Evolutionary conservation across 495 filamentous ascomycete species (phyloP), one percentile per base, ranked within the genome.

Genomic region (Neurospora sp.): DNA sequence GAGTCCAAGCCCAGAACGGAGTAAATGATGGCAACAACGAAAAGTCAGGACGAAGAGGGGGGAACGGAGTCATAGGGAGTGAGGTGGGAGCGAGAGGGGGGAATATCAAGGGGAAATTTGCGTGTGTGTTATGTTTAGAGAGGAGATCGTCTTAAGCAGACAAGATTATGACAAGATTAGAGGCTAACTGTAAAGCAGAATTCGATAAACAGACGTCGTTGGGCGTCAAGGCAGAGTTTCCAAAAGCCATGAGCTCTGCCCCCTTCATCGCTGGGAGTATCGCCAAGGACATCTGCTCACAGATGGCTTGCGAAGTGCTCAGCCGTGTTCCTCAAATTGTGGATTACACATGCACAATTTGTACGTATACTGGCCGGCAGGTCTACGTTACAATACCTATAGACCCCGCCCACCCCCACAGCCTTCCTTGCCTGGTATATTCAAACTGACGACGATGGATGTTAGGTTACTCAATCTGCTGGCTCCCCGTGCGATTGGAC

Each of bases 181-280:
- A 81, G 35, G 76, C 69, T 22, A 69, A 39, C 16, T n/a, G 7
- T n/a, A 14, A 8, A 11, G 35, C 74, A 92, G 91, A 94, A 83
- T 94, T 94, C 78, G 91, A 93, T 80, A 94, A 94, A 79, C 87
- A 89, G 65, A 94, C 92, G 5, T 86, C 88, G 3, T 82, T 94
- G 41, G 86, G 89, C n/a, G 85, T 87, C 4, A 84, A 84, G 40
- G 72, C 82, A 14, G 84, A 74, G 1, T 88, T 91, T 71, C 85
- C 89, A 4, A 79, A 82, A 65, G 81, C 82, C 31, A 80, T 91
- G 68, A 74, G 81, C 53, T 83, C 85, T 5, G 82, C 83, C 31
- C 79, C 79, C 42, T 85, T 88, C 71, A 84, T 89, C 74, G 84
- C 86, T 5, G 86, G 82, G 69, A 83, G 79, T 39, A 85, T 93